Percentiles rank a stretch among this genome's conserved stretches.
phyloP scores from a whole-genome alignment of 192 early-diverging fungal species.

The Umbelopsis ramanniana region DNA sequence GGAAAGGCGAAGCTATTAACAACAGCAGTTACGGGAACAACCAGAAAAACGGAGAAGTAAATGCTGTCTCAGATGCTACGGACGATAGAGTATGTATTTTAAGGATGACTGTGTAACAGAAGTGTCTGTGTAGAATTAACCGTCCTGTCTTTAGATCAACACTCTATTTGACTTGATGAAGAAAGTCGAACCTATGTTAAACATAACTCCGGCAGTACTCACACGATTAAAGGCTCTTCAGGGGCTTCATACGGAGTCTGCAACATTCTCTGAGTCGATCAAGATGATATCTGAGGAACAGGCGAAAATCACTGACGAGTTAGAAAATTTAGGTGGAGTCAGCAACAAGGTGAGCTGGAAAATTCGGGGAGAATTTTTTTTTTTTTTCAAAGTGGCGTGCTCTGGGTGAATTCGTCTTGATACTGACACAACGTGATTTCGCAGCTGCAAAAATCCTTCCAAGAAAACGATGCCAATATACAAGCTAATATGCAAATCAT shows the following conservation, averaged over 20 bases:
- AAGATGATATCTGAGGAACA: slow-evolving; percentile 76
- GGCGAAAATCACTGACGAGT: slow-evolving; percentile 64
- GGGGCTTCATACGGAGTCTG: slow-evolving; percentile 80
- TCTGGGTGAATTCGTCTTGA: background rate
- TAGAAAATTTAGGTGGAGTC: slow-evolving; percentile 65
- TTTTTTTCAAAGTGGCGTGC: background rate
- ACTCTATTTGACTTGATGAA: slow-evolving; percentile 71
- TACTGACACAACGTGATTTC: background rate
- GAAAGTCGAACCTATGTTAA: slow-evolving; percentile 78
- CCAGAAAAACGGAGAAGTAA: background rate
- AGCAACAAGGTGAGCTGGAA: slow-evolving; percentile 45
- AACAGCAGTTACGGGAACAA: background rate
- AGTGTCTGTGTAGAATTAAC: too few species aligned
- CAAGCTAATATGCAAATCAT: slow-evolving; percentile 66
- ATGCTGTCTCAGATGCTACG: slow-evolving; percentile 31
- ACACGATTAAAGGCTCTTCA: slow-evolving; percentile 78
- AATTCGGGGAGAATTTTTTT: too few species aligned
- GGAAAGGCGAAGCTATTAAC: background rate
- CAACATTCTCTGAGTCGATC: slow-evolving; percentile 75
- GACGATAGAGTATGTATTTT: slow-evolving; percentile 42
- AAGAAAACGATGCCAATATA: slow-evolving; percentile 64
- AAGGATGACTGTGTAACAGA: background rate
- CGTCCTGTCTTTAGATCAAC: slow-evolving; percentile 51
- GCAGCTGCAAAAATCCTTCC: slow-evolving; percentile 57
- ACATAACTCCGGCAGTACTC: slow-evolving; percentile 78